Conservation (phyloP, 768 basidiomycete species). For the Glaciozyma antarctica region DNA sequence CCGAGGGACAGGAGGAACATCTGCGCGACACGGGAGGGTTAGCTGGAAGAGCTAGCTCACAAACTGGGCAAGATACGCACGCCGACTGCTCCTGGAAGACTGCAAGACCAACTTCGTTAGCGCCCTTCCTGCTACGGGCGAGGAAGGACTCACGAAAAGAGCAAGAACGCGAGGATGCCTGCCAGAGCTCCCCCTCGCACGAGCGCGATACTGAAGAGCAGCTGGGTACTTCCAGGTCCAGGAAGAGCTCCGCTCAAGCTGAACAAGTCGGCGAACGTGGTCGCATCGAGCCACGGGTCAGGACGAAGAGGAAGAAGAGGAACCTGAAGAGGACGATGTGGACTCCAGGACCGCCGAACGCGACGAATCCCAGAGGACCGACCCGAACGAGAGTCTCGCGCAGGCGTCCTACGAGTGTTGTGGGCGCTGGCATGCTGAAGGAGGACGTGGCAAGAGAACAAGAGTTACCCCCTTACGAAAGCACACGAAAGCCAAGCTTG, state of each 20-base stretch:
- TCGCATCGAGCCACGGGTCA: conserved; percentile 14
- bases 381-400: background rate
- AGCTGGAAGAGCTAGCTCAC: background rate
- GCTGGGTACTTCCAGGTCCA: conserved; percentile 41
- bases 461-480: no score
- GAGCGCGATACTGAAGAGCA: conserved; percentile 8
- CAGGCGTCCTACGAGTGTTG: background rate
- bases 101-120: conserved; percentile 3
- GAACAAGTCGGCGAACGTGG: conserved; percentile 41
- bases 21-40: background rate
- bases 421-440: no score
- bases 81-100: conserved; percentile 45
- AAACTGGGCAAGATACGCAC: background rate
- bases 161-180: conserved; percentile 9
- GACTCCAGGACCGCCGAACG: conserved; percentile 18
- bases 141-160: conserved; percentile 13
- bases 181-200: conserved; percentile 3
- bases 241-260: conserved; percentile 47
- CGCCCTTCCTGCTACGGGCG: no score
- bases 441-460: no score
- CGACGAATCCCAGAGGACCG: conserved; percentile 12
- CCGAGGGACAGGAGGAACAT: conserved; percentile 48
- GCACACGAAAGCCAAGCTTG: no score
- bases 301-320: background rate
- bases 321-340: conserved; percentile 10